Conservation (phyloP, 768 basidiomycete species). For the Naganishia friedmannii region DNA sequence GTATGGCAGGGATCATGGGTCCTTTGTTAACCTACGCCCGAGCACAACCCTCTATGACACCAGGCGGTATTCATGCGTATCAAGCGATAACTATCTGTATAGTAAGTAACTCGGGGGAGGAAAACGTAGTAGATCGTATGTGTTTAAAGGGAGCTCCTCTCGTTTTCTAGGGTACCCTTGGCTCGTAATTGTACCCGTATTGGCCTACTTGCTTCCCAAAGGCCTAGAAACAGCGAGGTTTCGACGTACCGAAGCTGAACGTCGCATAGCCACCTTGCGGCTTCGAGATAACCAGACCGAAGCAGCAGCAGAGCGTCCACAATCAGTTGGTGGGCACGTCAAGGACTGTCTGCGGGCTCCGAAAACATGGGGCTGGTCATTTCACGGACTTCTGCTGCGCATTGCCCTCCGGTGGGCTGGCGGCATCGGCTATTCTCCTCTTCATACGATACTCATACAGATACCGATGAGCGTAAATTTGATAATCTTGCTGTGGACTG, state of each 20-base stretch:
- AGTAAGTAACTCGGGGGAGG: neutral
- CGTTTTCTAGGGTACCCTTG: slow-evolving; percentile 35
- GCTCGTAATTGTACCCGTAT: slow-evolving; percentile 38
- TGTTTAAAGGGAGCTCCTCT: neutral
- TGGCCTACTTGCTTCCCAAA: slow-evolving; percentile 47
- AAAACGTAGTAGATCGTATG: neutral
- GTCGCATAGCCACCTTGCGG: slow-evolving; percentile 47
- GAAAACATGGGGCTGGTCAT: slow-evolving; percentile 36
- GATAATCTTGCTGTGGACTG: slow-evolving; percentile 38
- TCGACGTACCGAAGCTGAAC: slow-evolving; percentile 41
- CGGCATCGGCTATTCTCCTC: slow-evolving; percentile 26
- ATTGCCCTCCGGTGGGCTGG: slow-evolving; percentile 28
- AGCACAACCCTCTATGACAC: slow-evolving; percentile 1
- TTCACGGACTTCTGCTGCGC: slow-evolving; percentile 45
- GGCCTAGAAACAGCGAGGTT: slow-evolving; percentile 46
- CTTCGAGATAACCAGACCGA: slow-evolving; percentile 48
- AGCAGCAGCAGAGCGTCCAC: slow-evolving; percentile 27
- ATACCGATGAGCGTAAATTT: slow-evolving; percentile 46
- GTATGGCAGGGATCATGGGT: slow-evolving; percentile 36
- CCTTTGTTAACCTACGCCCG: slow-evolving; percentile 31
- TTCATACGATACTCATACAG: slow-evolving; percentile 37
- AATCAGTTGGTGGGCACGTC: slow-evolving; percentile 41
- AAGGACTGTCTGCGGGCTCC: slow-evolving; percentile 40
- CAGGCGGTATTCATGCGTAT: slow-evolving; percentile 31
- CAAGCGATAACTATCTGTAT: slow-evolving; percentile 48